Evolutionary conservation across 257 asterid genomes (phyloP), one percentile per base, ranked within the genome.

Genomic region (Solanum lycopersicoides): DNA sequence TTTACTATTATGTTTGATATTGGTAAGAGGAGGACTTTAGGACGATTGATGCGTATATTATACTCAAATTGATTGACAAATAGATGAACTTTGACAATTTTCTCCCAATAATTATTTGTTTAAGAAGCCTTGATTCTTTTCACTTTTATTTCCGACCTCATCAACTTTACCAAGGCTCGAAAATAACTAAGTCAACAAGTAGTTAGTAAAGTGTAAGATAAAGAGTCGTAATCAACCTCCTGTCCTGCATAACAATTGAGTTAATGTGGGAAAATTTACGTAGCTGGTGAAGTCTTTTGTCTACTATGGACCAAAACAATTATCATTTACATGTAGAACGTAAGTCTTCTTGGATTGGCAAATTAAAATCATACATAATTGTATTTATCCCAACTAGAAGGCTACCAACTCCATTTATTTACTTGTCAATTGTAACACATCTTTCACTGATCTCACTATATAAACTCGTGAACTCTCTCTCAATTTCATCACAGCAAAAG

Each of bases 341-440:
- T 3, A 74, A 79, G 44, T 69, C 69, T 87, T 87, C 88, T 88
- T 86, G 23, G 34, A 86, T 79, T 82, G n/a, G 86, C 11, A 37
- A 42, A 77, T 77, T 42, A 77, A 45, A 45, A 56, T 44, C 50
- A 85, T 30, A 14, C 80, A 63, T 68, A 86, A 16, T 71, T 32
- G 59, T 71, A 66, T 25, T 59, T 85, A 85, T 87, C 28, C 84
- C 83, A 92, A 90, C 95, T 90, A 90, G 88, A 75, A 88, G 60
- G 88, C 90, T 83, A 93, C 95, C 97, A 87, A 92, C 92, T 95
- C 94, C 94, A 92, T 35, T 16, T 68, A 59, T 74, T 77, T 87
- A 14, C 44, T 25, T 35, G 79, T 82, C 53, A 82, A 12, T 69
- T 37, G 41, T 63, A 7, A 44, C 4, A 13, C 82, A 47, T 18